Evolutionary conservation across 2,329 filamentous ascomycete species (phyloP).

Genomic region (Blastomyces emzantsi): DNA sequence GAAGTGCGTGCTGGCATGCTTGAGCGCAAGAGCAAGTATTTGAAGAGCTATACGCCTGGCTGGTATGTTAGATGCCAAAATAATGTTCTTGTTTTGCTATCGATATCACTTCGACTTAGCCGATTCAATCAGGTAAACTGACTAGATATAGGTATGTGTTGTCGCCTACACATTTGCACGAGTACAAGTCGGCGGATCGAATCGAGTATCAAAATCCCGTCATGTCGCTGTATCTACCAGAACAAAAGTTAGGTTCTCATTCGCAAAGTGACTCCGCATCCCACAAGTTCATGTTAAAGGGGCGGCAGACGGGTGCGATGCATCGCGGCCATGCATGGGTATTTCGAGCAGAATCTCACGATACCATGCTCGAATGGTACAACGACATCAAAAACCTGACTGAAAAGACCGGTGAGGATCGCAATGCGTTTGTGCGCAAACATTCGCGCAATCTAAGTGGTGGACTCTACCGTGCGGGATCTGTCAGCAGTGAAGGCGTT

Average conservation of each 20-base stretch:
- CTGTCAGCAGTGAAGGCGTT: constrained; percentile 64
- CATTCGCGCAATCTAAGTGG: constrained; percentile 72
- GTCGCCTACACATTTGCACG: constrained; percentile 92
- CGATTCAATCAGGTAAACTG: neutral
- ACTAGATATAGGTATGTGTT: constrained; percentile 66
- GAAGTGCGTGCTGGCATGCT: constrained; percentile 86
- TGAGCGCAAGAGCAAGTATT: constrained; percentile 96
- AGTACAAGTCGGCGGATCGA: constrained; percentile 98
- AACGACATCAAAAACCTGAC: constrained; percentile 85
- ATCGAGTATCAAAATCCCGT: constrained; percentile 71
- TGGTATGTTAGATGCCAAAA: constrained; percentile 54
- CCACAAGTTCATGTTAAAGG: constrained; percentile 97
- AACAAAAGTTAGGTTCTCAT: constrained; percentile 91
- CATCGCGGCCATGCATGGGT: constrained; percentile 69
- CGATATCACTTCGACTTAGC: constrained; percentile 1
- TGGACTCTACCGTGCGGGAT: constrained; percentile 47
- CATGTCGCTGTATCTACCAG: constrained; percentile 91
- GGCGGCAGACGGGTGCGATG: constrained; percentile 84
- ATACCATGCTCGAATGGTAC: constrained; percentile 97
- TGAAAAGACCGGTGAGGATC: constrained; percentile 79
- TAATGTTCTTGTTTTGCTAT: neutral
- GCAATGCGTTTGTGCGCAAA: constrained; percentile 74
- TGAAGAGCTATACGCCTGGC: constrained; percentile 93
- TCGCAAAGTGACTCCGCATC: constrained; percentile 74
- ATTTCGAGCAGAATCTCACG: constrained; percentile 61